A percentile compares a stretch with the other conserved stretches of the same genome.
Conservation (phyloP, 805 yeast genomes). For the Millerozyma acaciae region DNA sequence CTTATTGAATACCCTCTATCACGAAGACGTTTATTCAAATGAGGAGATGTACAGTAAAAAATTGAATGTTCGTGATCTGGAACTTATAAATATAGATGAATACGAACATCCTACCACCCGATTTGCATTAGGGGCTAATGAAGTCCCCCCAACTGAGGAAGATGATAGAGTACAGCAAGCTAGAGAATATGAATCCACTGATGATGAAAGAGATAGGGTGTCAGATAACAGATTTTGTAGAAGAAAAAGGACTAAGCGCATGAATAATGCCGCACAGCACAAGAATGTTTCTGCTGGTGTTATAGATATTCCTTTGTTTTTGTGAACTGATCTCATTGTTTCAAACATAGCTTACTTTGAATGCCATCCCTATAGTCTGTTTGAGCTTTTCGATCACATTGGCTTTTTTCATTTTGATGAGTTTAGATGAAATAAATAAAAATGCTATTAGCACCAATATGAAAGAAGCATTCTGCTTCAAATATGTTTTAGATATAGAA, state of each 20-base stretch:
- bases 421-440: constrained; percentile 16
- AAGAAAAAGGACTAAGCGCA: constrained; percentile 1
- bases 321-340: constrained; percentile 13
- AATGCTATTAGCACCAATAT: constrained; percentile 20
- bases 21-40: too few species aligned
- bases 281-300: constrained; percentile 36
- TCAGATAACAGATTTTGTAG: too few species aligned
- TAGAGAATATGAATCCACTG: too few species aligned
- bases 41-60: too few species aligned
- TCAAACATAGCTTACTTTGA: constrained; percentile 37
- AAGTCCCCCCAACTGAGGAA: too few species aligned
- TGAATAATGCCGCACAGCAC: constrained; percentile 1
- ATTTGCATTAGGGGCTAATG: too few species aligned
- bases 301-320: constrained; percentile 43
- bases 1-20: too few species aligned
- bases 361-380: constrained; percentile 42
- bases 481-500: constrained; percentile 17
- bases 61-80: too few species aligned
- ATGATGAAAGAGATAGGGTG: too few species aligned
- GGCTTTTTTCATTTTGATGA: constrained; percentile 21
- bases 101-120: too few species aligned
- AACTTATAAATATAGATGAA: too few species aligned
- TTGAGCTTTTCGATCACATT: constrained; percentile 26
- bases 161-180: too few species aligned
- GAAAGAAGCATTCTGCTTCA: constrained; percentile 26